A percentile compares a stretch with the other conserved stretches of the same genome.
These are phyloP conservation scores for Brettanomyces custersianus DNA, from an alignment of 805 yeast species.

Conservation along the genomic window DNA sequence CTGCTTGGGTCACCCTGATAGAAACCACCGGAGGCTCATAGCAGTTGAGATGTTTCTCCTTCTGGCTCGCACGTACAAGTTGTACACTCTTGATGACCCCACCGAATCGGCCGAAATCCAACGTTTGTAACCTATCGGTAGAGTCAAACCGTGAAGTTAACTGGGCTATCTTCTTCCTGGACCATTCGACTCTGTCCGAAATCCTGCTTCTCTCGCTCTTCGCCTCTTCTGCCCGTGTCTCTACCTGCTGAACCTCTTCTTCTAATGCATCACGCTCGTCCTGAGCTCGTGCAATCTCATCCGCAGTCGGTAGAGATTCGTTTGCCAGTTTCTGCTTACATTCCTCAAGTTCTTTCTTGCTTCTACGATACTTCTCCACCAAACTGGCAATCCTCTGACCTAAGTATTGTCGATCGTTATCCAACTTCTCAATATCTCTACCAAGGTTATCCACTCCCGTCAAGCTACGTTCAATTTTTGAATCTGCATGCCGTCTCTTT, in stretches of 20 bases:
- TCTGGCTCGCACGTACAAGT: conserved; percentile 27
- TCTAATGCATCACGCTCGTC: too few relatives aligned
- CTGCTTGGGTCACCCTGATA: conserved; percentile 41
- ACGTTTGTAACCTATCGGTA: conserved; percentile 42
- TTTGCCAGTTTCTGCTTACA: conserved; percentile 24
- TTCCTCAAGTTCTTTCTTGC: conserved; percentile 19
- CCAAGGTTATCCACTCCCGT: background rate
- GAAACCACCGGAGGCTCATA: conserved; percentile 71
- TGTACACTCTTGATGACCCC: conserved; percentile 29
- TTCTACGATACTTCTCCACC: conserved; percentile 8
- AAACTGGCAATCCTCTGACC: background rate
- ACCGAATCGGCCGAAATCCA: conserved; percentile 27
- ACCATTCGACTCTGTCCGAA: too few relatives aligned
- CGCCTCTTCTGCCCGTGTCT: conserved; percentile 12
- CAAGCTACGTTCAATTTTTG: background rate
- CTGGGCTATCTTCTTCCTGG: background rate
- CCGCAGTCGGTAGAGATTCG: too few relatives aligned
- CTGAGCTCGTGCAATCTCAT: too few relatives aligned
- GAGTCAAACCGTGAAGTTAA: conserved; percentile 21
- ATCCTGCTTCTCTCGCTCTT: too few relatives aligned
- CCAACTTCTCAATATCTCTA: background rate
- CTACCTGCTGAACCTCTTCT: too few relatives aligned
- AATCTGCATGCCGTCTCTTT: conserved; percentile 7
- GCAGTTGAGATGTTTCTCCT: conserved; percentile 27
- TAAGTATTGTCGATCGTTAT: background rate